Conservation (phyloP, 148 eudicot species). For the Persicaria maculosa region DNA sequence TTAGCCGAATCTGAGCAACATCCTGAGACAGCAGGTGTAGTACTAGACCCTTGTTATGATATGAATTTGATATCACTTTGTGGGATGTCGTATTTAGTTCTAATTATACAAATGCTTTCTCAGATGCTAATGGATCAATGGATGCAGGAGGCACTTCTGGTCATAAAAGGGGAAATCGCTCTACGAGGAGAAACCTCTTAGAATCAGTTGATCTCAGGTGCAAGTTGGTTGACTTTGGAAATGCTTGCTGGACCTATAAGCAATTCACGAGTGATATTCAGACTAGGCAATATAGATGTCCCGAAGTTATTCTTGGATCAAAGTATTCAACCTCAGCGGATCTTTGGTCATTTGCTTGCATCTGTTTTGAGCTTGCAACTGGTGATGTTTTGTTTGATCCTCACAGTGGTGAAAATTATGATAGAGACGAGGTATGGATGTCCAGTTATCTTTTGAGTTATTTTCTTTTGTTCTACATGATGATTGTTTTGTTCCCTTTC, state of each 20-base stretch:
- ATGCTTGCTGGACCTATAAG: constrained; percentile 95
- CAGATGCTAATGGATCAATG: constrained; percentile 35
- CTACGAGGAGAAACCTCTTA: constrained; percentile 23
- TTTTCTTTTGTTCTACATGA: not conserved
- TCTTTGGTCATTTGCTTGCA: constrained; percentile 97
- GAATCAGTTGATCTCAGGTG: constrained; percentile 48
- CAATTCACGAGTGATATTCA: constrained; percentile 91
- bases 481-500: not conserved
- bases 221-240: constrained; percentile 94
- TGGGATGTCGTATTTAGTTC: constrained; percentile 23
- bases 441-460: not conserved
- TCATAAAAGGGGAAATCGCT: constrained; percentile 21
- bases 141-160: constrained; percentile 18
- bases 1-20: constrained; percentile 35
- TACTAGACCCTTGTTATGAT: constrained; percentile 13
- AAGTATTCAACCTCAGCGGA: constrained; percentile 91
- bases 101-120: constrained; percentile 31
- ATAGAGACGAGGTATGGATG: constrained; percentile 74
- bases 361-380: constrained; percentile 93
- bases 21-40: constrained; percentile 23
- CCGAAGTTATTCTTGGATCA: constrained; percentile 87
- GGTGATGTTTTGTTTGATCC: constrained; percentile 98
- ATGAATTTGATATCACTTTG: constrained; percentile 20
- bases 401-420: constrained; percentile 79
- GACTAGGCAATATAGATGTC: constrained; percentile 93